Conservation (phyloP, 208 protist species). For the Acanthamoeba sp. region DNA sequence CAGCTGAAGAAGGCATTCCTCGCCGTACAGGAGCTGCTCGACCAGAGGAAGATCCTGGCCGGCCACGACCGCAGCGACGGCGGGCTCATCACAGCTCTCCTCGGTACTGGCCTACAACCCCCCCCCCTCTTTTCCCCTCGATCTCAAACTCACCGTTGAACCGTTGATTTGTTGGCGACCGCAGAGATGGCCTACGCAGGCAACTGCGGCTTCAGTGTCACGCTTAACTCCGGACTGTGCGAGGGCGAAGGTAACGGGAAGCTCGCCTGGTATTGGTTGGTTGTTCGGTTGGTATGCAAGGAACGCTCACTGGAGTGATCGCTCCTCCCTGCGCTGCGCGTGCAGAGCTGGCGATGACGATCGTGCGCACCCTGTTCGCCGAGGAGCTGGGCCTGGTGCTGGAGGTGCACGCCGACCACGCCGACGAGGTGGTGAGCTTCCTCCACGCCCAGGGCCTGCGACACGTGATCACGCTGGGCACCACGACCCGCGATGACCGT, state of each 20-base stretch:
- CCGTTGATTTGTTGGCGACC: neutral
- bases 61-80: constrained; percentile 87
- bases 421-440: constrained; percentile 68
- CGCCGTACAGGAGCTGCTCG: constrained; percentile 80
- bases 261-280: neutral
- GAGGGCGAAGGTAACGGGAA: neutral
- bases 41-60: constrained; percentile 70
- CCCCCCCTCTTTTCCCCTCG: neutral
- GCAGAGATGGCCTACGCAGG: constrained; percentile 89
- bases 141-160: neutral
- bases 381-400: constrained; percentile 89
- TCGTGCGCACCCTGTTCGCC: constrained; percentile 84
- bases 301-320: no score
- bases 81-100: constrained; percentile 84
- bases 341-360: constrained; percentile 57
- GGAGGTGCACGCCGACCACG: constrained; percentile 80
- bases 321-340: neutral
- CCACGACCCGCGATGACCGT: neutral
- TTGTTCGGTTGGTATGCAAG: no score
- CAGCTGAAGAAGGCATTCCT: constrained; percentile 76
- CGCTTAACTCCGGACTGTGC: neutral
- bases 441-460: constrained; percentile 68
- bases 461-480: constrained; percentile 68
- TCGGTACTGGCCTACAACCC: constrained; percentile 25
- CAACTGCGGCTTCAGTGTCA: constrained; percentile 85